Base-by-base conservation (phyloP, 768 basidiomycete species). In the Naganishia vishniacii region DNA sequence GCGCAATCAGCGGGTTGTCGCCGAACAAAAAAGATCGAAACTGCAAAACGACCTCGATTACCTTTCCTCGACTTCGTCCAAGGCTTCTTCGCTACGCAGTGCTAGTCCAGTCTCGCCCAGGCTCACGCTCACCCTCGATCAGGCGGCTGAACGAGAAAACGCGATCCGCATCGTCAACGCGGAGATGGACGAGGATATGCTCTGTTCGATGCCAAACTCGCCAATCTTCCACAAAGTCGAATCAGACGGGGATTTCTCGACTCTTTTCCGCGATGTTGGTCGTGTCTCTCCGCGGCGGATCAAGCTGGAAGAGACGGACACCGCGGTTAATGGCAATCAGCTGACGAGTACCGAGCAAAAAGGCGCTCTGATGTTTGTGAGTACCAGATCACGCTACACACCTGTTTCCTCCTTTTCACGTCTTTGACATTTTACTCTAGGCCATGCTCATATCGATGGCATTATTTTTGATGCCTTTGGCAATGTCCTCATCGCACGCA, bases 341-440 rank as follows among this genome's bases (percentile, higher is more conserved):
- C 25, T 40, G 34, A 40, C 53, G 3, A 37, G 23, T 23, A 18
- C 15, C 23, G 65, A 67, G 13, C 37, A 53, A 15, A 67, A 67
- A 40, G 61, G 61, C 23, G 61, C 47, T 20, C 40, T 67, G 40
- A 67, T 67, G 65, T 62, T 67, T 61, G 65, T 66, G 31, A 66
- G 65, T 66, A 16, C 32, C 16, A 2, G n/a, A 15, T 31, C 18
- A 1, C 9, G 12, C 13, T 32, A 7, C 34, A 26, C 13, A 12
- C 5, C n/a, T n/a, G n/a, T n/a, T 20, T 34, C 18, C 15, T 40
- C 9, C 31, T 5, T 34, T 31, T 64, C 20, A 37, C 2, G 20
- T 20, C 31, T 12, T 58, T 31, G 12, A 29, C 20, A n/a, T 46
- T 16, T 31, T 41, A 20, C 45, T 18, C 18, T 31, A 66, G 65